Evolutionary conservation across 2,329 filamentous ascomycete species (phyloP).

Genomic region (Aschersonia sp.): DNA sequence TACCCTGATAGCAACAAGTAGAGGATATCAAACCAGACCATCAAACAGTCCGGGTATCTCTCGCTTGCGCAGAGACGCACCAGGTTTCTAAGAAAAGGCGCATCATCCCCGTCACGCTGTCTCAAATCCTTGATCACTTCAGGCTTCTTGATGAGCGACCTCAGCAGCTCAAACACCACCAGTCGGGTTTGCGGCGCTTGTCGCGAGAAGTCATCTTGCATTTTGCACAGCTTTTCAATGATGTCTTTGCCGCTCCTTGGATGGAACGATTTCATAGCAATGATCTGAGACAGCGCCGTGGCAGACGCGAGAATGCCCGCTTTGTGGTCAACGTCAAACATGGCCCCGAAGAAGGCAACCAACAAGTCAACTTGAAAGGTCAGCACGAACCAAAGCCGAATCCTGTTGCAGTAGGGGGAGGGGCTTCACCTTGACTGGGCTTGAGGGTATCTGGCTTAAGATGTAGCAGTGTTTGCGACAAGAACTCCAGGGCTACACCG

Average conservation of each 20-base stretch:
- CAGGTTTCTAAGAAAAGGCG: slow-evolving; percentile 33
- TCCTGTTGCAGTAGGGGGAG: neutral
- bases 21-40: slow-evolving; percentile 41
- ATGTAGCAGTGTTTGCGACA: slow-evolving; percentile 37
- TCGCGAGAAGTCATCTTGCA: slow-evolving; percentile 42
- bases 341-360: slow-evolving; percentile 40
- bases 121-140: slow-evolving; percentile 28
- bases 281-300: slow-evolving; percentile 34
- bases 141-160: slow-evolving; percentile 26
- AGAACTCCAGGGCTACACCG: slow-evolving; percentile 35
- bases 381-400: neutral
- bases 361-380: slow-evolving; percentile 25
- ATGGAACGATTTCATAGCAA: slow-evolving; percentile 35
- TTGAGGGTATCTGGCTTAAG: slow-evolving; percentile 30
- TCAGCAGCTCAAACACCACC: slow-evolving; percentile 35
- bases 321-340: slow-evolving; percentile 45
- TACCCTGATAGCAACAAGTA: slow-evolving; percentile 29
- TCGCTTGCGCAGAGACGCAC: slow-evolving; percentile 38
- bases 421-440: slow-evolving; percentile 30
- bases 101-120: slow-evolving; percentile 24
- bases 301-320: slow-evolving; percentile 41
- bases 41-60: slow-evolving; percentile 40
- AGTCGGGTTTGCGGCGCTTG: slow-evolving; percentile 36
- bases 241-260: slow-evolving; percentile 32
- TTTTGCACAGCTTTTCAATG: slow-evolving; percentile 30